Base-by-base conservation (phyloP, 768 basidiomycete species). In the Suillus cothurnatus region DNA sequence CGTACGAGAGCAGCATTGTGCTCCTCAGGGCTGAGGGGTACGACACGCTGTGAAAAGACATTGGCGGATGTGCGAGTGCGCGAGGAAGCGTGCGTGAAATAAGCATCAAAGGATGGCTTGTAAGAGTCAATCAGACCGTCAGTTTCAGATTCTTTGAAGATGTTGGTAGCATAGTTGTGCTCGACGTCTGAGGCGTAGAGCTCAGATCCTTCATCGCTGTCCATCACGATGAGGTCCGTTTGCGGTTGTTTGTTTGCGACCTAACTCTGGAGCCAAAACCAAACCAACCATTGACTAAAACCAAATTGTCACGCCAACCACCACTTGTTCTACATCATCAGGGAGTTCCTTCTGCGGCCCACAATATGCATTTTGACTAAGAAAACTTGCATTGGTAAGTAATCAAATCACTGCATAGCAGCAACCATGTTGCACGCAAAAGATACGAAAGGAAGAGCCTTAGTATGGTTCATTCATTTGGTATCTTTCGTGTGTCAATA, bases 101-200 rank as follows among this genome's bases (percentile, higher is more conserved):
- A 99, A 26, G 90, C 87, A 78, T 99, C 95, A 62, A 95, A 94
- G 8, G 88, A 80, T 7, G 92, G 87, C 31, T 85, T 83, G 5
- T 26, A 19, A 28, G 61, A 50, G 12, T 61, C 63, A 6, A 58
- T 23, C 26, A 61, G 41, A 32, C 34, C 57, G 58, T 69, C 61
- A 62, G 59, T 53, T 69, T 63, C 69, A 62, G 61, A 38, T 62
- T 39, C 28, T 62, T 65, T 12, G 63, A 62, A 38, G 26, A 57
- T 58, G 23, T 19, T 38, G 23, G 61, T 38, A 3, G 61, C 15
- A 38, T 57, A 31, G 7, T 31, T 65, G 45, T 68, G 74, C 65
- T 76, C 74, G 64, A 70, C 57, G 68, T 76, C 76, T 7, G 72
- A 75, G 65, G 56, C 67, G 61, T 76, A 71, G 61, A 55, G 63